Evolutionary conservation across 192 early-diverging fungal genomes (phyloP).

Genomic region (Coemansia sp.): DNA sequence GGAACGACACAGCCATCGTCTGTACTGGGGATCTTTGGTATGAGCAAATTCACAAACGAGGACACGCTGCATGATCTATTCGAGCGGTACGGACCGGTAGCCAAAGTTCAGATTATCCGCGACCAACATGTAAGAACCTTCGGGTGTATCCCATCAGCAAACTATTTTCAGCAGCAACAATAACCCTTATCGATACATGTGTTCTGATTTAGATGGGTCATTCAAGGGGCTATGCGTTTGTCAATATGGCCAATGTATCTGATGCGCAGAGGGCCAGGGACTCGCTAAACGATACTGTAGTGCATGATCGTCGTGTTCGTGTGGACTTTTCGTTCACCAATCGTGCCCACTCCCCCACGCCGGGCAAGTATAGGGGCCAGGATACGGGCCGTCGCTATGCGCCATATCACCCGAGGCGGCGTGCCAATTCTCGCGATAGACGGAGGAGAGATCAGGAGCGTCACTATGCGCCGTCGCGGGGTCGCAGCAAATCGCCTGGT

Average conservation of each 20-base stretch:
- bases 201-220: slow-evolving; percentile 33
- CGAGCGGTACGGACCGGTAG: slow-evolving; percentile 34
- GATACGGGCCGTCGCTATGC: slow-evolving; percentile 14
- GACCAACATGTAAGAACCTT: slow-evolving; percentile 46
- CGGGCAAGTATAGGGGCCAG: slow-evolving; percentile 37
- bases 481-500: slow-evolving; percentile 42
- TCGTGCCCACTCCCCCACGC: slow-evolving; percentile 26
- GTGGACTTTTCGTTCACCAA: slow-evolving; percentile 48
- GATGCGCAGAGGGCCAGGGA: slow-evolving; percentile 39
- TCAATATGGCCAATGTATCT: slow-evolving; percentile 35
- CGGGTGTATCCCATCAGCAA: slow-evolving; percentile 6
- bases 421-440: slow-evolving; percentile 39
- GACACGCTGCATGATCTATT: slow-evolving; percentile 31
- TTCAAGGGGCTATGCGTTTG: slow-evolving; percentile 44
- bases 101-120: slow-evolving; percentile 41
- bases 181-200: neutral
- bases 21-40: slow-evolving; percentile 50
- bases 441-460: slow-evolving; percentile 28
- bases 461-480: slow-evolving; percentile 18
- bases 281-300: slow-evolving; percentile 14
- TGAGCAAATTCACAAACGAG: slow-evolving; percentile 54
- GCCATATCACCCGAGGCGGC: slow-evolving; percentile 24
- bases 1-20: slow-evolving; percentile 12
- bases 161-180: slow-evolving; percentile 3
- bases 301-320: slow-evolving; percentile 44